Conservation (phyloP, 805 yeast species). For the Cyberlindnera xishuangbannaensis region DNA sequence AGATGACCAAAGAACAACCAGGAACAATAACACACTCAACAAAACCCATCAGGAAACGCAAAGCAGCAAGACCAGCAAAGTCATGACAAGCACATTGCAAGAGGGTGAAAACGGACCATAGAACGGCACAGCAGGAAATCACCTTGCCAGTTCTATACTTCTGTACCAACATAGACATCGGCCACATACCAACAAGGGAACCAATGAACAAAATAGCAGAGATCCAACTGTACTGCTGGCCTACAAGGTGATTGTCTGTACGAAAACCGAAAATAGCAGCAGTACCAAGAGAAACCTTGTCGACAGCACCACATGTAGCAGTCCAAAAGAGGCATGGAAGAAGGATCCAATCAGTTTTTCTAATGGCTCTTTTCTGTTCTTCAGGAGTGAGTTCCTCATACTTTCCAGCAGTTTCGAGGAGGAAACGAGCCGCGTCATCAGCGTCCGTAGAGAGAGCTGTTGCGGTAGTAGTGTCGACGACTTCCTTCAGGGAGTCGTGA, state of each 20-base stretch:
- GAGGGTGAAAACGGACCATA: slow-evolving; percentile 19
- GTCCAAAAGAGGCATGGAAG: slow-evolving; percentile 33
- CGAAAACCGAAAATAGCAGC: slow-evolving; percentile 43
- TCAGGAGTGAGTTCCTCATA: slow-evolving; percentile 23
- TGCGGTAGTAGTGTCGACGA: slow-evolving; percentile 4
- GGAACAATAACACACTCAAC: slow-evolving; percentile 36
- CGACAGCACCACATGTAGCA: slow-evolving; percentile 35
- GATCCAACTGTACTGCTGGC: slow-evolving; percentile 36
- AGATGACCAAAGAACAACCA: slow-evolving; percentile 34
- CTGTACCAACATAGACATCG: slow-evolving; percentile 25
- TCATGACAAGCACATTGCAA: slow-evolving; percentile 31
- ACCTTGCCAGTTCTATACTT: slow-evolving; percentile 22
- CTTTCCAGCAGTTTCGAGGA: slow-evolving; percentile 20
- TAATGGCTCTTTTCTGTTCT: slow-evolving; percentile 29
- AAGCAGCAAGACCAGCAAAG: slow-evolving; percentile 34
- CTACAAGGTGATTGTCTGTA: slow-evolving; percentile 33
- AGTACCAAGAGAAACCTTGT: slow-evolving; percentile 37
- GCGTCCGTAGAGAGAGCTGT: slow-evolving; percentile 4
- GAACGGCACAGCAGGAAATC: slow-evolving; percentile 18
- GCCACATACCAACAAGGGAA: slow-evolving; percentile 38
- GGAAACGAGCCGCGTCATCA: slow-evolving; percentile 25
- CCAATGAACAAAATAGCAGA: slow-evolving; percentile 37
- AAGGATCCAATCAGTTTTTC: slow-evolving; percentile 34
- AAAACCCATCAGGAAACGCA: slow-evolving; percentile 42
- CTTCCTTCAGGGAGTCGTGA: slow-evolving; percentile 7